Base-by-base conservation (phyloP, 192 early-diverging fungal genomes). In the Coemansia sp. region DNA sequence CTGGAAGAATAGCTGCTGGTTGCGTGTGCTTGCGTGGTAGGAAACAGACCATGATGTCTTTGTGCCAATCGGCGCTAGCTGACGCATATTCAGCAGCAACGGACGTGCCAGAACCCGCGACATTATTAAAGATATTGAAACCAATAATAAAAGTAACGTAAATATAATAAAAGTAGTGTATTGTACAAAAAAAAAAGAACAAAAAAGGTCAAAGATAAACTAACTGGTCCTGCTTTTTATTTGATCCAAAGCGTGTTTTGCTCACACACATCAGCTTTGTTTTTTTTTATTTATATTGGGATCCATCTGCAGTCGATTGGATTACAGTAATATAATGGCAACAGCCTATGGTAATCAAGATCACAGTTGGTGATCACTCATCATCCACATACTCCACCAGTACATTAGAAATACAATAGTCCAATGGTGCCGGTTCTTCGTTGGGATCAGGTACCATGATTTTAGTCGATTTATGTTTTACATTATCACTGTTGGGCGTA, bases 381-480 rank as follows among this genome's bases (percentile, higher is more conserved):
- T n/a, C n/a, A n/a, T n/a, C n/a, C n/a, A n/a, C n/a, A n/a, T n/a
- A n/a, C n/a, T 44, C 42, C 25, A 26, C 22, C 6, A 47, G 13
- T n/a, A 47, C 34, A 13, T 11, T n/a, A 15, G 46, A 47, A 28
- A 47, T 30, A 30, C 46, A 47, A 9, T 47, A 47, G 29, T 47
- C 46, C 2, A 34, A 17, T 47, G 46, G 46, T 17, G 22, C 46
- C 9, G 30, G 8, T 30, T 0, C 9, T 8, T 19, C 39, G 19
- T 40, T 19, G n/a, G n/a, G n/a, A n/a, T n/a, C n/a, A n/a, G n/a
- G n/a, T n/a, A n/a, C n/a, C n/a, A n/a, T n/a, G n/a, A n/a, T n/a
- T n/a, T n/a, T n/a, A n/a, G n/a, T n/a, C n/a, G n/a, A n/a, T n/a
- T n/a, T n/a, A n/a, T n/a, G n/a, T n/a, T n/a, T n/a, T n/a, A n/a